Evolutionary conservation across 2,329 filamentous ascomycete genomes (phyloP), one percentile per base, ranked within the genome.

Genomic region (Aspergillus fischeri): DNA sequence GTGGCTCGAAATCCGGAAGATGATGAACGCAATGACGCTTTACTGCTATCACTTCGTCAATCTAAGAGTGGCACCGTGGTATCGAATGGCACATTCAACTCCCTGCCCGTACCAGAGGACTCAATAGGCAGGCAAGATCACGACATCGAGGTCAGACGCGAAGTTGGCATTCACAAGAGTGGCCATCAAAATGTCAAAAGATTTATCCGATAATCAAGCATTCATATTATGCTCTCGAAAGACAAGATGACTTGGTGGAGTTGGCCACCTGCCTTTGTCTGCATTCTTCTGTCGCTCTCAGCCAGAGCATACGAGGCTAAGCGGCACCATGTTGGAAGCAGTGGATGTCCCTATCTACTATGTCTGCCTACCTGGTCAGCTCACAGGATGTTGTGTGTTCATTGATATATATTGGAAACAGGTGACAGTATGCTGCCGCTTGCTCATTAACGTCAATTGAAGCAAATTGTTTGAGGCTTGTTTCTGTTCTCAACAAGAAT

Each of bases 1-100:
- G 80, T 60, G 75, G 75, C 27, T 69, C 68, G 51, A 77, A 74
- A 58, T 57, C 68, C 21, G 64, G 67, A 44, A 75, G 70, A 69
- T 75, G 63, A 73, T 56, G 51, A 32, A 52, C 32, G 32, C 32
- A 38, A 38, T 38, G 32, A 35, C 32, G 32, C 32, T 35, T 32
- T 32, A 35, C 32, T 35, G 6, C 32, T 38, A 38, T 7, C 32
- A 17, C 14, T 17, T 38, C 32, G 32, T 17, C 32, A 38, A 38
- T 35, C 14, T 38, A 6, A 17, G 14, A 38, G 32, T 38, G 32
- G 5, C 32, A 17, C 32, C 32, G 32, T 11, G 29, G 10, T 32
- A 14, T 32, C 29, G 11, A 32, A 32, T 32, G 29, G 29, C 32
- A 14, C 32, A 17, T 38, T 38, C 32, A 6, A 1, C 32, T 38